Evolutionary conservation across 768 basidiomycete genomes (phyloP), one percentile per base, ranked within the genome.

Genomic region (Peribolospora baueri): DNA sequence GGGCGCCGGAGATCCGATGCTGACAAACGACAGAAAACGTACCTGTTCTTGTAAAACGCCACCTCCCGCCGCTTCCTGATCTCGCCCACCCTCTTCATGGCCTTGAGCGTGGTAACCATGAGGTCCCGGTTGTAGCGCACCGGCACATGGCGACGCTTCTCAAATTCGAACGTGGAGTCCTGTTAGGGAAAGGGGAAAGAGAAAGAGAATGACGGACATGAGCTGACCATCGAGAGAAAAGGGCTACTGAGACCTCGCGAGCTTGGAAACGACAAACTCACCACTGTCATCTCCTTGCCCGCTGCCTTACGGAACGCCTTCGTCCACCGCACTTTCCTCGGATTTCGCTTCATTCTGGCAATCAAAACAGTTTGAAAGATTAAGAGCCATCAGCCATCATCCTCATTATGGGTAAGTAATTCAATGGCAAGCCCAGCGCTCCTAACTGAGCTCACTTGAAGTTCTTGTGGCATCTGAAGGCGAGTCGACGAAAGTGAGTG

Each of bases 251-350:
- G 51, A 52, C 36, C 51, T 7, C 39, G 7, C 36, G 8, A 11
- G 11, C n/a, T 11, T 10, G 47, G 53, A 13, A 36, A 50, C 47
- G 11, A 38, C 38, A n/a, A 10, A 70, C 82, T 66, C 65, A 90
- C 90, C 64, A 98, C 82, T 4, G 84, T 90, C 93, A 98, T 98
- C 72, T 98, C 93, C 71, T 97, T 98, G 53, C 93, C 93, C 52
- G 90, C 84, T 14, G 93, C 88, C 69, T 87, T 91, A 60, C 93
- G 77, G 75, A 98, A 98, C 25, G 93, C 93, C 69, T 98, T 98
- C 48, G 93, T 98, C 93, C 93, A 98, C 62, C 85, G 75, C 43
- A 98, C 90, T 70, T 98, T 98, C 58, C 93, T 80, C 48, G 93
- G 93, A 70, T 97, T 98, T 45, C 93, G 82, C 73, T 97, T 97